phyloP scores from a whole-genome alignment of 306 rosid genomes.

The Fragaria nilgerrensis region DNA sequence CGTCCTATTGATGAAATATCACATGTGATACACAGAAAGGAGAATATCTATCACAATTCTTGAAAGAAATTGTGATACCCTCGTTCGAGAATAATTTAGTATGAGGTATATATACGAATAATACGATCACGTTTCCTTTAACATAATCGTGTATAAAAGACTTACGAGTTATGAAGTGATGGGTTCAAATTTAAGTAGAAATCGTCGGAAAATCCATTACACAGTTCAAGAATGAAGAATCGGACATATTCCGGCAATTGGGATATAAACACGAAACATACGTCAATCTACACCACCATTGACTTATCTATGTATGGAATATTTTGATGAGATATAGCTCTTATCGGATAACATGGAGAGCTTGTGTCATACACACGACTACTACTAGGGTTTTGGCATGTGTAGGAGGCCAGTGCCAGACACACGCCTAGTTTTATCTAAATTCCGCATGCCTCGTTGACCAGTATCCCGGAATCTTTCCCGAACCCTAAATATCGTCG shows the following conservation, averaged over 20 bases:
- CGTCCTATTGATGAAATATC: background rate
- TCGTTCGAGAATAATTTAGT: too few relatives aligned
- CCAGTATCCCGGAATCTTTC: background rate
- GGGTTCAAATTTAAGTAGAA: too few relatives aligned
- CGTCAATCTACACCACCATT: background rate
- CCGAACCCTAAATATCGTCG: background rate
- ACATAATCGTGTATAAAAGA: too few relatives aligned
- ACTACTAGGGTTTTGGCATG: background rate
- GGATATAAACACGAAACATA: background rate
- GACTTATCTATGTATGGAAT: background rate
- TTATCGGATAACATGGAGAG: background rate
- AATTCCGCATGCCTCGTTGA: background rate
- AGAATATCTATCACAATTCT: background rate
- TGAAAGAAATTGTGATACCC: too few relatives aligned
- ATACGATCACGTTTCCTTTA: too few relatives aligned
- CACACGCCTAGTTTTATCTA: conserved; percentile 18
- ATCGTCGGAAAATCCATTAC: too few relatives aligned
- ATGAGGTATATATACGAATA: too few relatives aligned
- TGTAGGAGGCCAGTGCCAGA: conserved; percentile 4
- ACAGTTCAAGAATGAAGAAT: too few relatives aligned
- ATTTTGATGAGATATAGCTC: background rate
- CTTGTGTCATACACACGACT: conserved; percentile 27
- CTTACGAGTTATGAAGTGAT: too few relatives aligned
- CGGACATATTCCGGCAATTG: background rate
- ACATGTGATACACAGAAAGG: background rate